phyloP scores from a whole-genome alignment of 371 early-diverging fungal genomes.

The Cokeromyces recurvatus region DNA sequence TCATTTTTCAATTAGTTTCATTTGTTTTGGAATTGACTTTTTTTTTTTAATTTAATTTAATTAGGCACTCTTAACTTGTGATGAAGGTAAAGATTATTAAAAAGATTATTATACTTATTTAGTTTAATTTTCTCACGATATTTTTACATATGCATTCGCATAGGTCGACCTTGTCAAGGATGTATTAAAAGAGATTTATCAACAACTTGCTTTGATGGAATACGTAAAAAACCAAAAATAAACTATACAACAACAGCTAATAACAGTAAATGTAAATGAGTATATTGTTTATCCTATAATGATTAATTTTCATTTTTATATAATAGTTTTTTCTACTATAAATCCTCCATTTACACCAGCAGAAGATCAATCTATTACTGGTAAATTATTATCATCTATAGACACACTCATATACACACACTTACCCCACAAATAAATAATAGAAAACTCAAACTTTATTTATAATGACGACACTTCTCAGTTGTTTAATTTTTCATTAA shows the following conservation, averaged over 20 bases:
- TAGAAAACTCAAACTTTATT: slow-evolving; percentile 10
- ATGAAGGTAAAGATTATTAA: slow-evolving; percentile 45
- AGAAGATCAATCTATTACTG: slow-evolving; percentile 8
- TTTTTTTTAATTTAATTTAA: slow-evolving; percentile 2
- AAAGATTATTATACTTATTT: not conserved
- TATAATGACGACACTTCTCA: slow-evolving; percentile 17
- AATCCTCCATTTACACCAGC: slow-evolving; percentile 15
- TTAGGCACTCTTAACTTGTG: slow-evolving; percentile 60
- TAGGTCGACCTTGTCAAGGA: slow-evolving; percentile 80
- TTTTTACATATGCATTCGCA: slow-evolving; percentile 3
- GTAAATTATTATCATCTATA: slow-evolving; percentile 9
- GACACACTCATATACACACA: slow-evolving; percentile 1
- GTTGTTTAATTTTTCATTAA: slow-evolving; percentile 29
- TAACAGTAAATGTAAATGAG: slow-evolving; percentile 6
- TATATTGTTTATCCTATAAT: slow-evolving; percentile 6
- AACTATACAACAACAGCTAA: slow-evolving; percentile 11
- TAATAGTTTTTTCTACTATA: slow-evolving; percentile 3
- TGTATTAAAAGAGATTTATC: slow-evolving; percentile 77
- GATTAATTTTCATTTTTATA: slow-evolving; percentile 1
- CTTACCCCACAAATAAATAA: too few species aligned
- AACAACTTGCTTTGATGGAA: slow-evolving; percentile 72
- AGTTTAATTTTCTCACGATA: slow-evolving; percentile 4
- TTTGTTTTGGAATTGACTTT: not conserved
- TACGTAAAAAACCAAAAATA: slow-evolving; percentile 71
- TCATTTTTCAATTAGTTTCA: too few species aligned